These are phyloP conservation scores for Porcisia deanei DNA, from an alignment of 208 protist species.

Conservation along the genomic window DNA sequence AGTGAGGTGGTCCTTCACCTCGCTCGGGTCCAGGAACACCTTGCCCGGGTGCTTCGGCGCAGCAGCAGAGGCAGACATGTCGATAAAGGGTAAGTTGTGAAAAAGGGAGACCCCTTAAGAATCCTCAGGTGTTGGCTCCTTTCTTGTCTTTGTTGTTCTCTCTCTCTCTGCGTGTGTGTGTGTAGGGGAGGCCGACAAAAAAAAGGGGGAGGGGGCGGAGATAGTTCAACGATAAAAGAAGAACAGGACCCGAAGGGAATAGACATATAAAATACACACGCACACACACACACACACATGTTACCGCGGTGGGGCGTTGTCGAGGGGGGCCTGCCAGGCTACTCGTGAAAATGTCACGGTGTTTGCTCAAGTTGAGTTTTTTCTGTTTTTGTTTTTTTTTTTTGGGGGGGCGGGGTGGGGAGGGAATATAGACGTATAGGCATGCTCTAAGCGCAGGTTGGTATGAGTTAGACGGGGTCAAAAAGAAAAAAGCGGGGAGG, in stretches of 20 bases:
- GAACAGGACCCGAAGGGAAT: no score
- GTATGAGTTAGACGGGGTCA: no score
- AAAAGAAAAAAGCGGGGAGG: background rate
- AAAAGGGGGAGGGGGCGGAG: background rate
- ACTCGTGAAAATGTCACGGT: no score
- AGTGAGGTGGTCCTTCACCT: constrained; percentile 41
- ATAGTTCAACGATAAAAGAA: background rate
- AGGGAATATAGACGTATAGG: no score
- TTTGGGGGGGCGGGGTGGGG: no score
- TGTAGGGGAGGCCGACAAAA: background rate
- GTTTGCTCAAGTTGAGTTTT: no score
- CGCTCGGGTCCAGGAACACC: constrained; percentile 59
- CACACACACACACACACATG: background rate
- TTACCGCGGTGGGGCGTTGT: no score
- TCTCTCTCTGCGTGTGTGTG: background rate
- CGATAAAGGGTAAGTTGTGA: background rate
- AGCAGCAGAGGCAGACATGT: constrained; percentile 13
- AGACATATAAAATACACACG: background rate
- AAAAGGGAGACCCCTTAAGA: background rate
- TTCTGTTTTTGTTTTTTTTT: no score
- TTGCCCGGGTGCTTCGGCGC: constrained; percentile 29
- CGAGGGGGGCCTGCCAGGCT: no score
- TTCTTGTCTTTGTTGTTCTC: no score
- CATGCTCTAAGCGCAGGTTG: no score
- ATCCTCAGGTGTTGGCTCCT: background rate